Evolutionary conservation across 2,329 filamentous ascomycete genomes (phyloP), one percentile per base, ranked within the genome.

Genomic region (Leptosphaerulina australis): DNA sequence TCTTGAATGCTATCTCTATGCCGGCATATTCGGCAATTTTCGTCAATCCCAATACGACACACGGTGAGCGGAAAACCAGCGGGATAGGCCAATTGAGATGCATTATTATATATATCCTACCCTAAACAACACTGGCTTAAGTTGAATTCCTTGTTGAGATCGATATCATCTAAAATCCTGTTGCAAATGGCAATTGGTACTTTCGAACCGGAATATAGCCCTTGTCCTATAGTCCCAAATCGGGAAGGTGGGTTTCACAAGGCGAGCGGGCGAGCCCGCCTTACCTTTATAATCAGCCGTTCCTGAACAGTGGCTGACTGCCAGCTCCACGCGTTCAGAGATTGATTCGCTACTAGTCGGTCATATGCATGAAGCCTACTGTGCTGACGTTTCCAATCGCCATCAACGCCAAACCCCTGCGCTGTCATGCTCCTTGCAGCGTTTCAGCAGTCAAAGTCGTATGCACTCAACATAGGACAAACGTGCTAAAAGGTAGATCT

Each of bases 221-320:
- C 41, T 21, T 46, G 48, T 31, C 18, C 12, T n/a, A 40, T 15
- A 38, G 35, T 18, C 39, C 40, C 50, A 31, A 29, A 53, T 53
- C 14, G 29, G 50, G 50, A 47, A 53, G 50, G 50, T 53, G 30
- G 33, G 50, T 53, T 48, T 39, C 44, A 48, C 28, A 53, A 44
- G 29, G 33, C 37, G 43, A 47, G 30, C 43, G 44, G 36, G 36
- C 36, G 7, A 36, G 15, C 31, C 41, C 48, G 41, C 41, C 6
- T 47, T 44, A 5, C 38, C 44, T 39, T 25, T 31, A 29, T 34
- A 24, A 30, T 25, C 34, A 51, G 35, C 41, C 41, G 40, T 45
- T 41, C 36, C 34, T 36, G 35, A 22, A 20, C 14, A 21, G 41
- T 44, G 40, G 47, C 47, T 45, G 36, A 20, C 41, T 51, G 41